These are phyloP conservation scores for Pseudopyricularia javanii DNA, from an alignment of 2,329 filamentous ascomycete genomes.

Conservation along the genomic window DNA sequence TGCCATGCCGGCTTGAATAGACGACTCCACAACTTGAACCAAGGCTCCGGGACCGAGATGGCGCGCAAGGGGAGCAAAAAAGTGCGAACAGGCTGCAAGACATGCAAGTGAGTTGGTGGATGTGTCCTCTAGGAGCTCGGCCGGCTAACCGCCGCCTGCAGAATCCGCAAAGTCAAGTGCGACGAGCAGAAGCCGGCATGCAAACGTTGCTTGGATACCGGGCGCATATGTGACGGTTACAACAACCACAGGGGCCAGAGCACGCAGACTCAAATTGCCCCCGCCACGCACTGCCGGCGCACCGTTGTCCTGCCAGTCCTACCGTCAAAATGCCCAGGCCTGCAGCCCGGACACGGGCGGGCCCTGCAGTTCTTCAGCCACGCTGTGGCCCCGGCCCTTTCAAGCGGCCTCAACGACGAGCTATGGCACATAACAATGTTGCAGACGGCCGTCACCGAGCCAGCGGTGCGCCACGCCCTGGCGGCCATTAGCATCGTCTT, in stretches of 20 bases:
- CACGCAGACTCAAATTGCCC: neutral
- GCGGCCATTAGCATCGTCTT: constrained; percentile 36
- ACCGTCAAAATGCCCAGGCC: neutral
- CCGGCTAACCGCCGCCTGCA: constrained; percentile 2
- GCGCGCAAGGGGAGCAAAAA: constrained; percentile 3
- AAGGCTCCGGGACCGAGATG: neutral
- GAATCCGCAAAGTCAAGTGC: constrained; percentile 18
- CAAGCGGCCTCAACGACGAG: constrained; percentile 24
- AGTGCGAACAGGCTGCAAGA: constrained; percentile 4
- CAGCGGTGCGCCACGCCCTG: constrained; percentile 34
- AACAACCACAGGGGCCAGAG: neutral
- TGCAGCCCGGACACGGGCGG: constrained; percentile 13
- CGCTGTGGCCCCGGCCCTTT: constrained; percentile 24
- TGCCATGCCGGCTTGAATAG: neutral
- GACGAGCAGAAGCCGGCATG: constrained; percentile 17
- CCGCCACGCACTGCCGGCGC: neutral
- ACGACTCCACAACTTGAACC: neutral
- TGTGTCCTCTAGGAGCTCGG: neutral
- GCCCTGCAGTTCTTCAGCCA: constrained; percentile 24
- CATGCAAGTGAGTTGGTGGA: constrained; percentile 4
- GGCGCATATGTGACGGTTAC: constrained; percentile 18
- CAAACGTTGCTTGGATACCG: constrained; percentile 15
- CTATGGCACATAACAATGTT: constrained; percentile 33
- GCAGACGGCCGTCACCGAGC: constrained; percentile 29
- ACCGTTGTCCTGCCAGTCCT: neutral